phyloP scores from a whole-genome alignment of 1,284 basidiomycete species.

The Hymenochaete sp. region DNA sequence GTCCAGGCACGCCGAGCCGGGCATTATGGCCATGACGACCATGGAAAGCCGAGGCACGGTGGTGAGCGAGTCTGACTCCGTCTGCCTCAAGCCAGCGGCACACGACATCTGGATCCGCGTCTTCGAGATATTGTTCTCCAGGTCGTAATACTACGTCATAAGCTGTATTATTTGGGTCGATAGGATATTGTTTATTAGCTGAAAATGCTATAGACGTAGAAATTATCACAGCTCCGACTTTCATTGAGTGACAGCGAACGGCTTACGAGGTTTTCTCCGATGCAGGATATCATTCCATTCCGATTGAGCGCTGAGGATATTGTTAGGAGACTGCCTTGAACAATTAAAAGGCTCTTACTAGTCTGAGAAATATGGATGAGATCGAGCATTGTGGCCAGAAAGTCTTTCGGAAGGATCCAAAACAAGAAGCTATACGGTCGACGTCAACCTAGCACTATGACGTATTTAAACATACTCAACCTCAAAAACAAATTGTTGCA shows the following conservation, averaged over 20 bases:
- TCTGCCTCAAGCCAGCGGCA: slow-evolving; percentile 7
- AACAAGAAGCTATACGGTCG: slow-evolving; percentile 2
- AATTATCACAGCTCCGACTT: background rate
- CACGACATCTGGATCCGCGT: slow-evolving; percentile 12
- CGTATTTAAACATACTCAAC: background rate
- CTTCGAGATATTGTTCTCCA: slow-evolving; percentile 9
- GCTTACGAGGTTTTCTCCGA: slow-evolving; percentile 10
- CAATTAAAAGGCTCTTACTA: slow-evolving; percentile 3
- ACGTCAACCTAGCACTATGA: background rate
- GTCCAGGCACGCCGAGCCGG: slow-evolving; percentile 4
- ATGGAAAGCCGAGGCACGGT: slow-evolving; percentile 8
- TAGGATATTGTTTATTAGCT: slow-evolving; percentile 8
- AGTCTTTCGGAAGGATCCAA: slow-evolving; percentile 7
- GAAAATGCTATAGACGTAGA: slow-evolving; percentile 1
- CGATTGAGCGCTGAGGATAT: background rate
- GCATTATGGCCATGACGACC: slow-evolving; percentile 5
- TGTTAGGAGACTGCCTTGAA: background rate
- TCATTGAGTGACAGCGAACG: background rate
- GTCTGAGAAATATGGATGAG: slow-evolving; percentile 8
- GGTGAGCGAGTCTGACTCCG: slow-evolving; percentile 7
- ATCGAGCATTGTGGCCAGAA: slow-evolving; percentile 5
- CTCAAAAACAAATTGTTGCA: slow-evolving; percentile 5
- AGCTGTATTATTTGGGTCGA: slow-evolving; percentile 12
- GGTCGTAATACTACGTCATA: slow-evolving; percentile 11
- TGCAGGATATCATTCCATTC: slow-evolving; percentile 8